Evolutionary conservation across 352 stramenopile genomes (phyloP).

Genomic region (Blastocystis sp.): DNA sequence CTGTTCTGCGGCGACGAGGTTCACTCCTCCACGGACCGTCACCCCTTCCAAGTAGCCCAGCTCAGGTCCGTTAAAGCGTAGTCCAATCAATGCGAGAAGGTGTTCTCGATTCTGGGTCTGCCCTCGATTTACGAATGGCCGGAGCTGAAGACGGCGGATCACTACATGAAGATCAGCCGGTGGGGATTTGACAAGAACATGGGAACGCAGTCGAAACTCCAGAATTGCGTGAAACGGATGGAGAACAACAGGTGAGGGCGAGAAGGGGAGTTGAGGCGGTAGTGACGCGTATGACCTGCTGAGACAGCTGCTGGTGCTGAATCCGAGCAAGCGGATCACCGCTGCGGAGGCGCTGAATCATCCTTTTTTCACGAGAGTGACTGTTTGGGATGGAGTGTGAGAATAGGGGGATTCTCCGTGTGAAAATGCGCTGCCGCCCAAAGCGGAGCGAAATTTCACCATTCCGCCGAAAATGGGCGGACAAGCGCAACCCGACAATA

Average conservation of each 20-base stretch:
- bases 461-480: slow-evolving; percentile 16
- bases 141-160: not conserved
- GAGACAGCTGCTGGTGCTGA: slow-evolving; percentile 86
- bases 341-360: slow-evolving; percentile 83
- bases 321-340: slow-evolving; percentile 85
- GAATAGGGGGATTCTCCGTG: not conserved
- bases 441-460: slow-evolving; percentile 12
- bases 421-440: not conserved
- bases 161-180: slow-evolving; percentile 40
- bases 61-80: not conserved
- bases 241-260: not conserved
- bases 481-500: not conserved
- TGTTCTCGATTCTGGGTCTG: slow-evolving; percentile 85
- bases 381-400: not conserved
- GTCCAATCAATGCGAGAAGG: slow-evolving; percentile 81
- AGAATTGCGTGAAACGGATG: not conserved
- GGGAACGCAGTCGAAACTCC: slow-evolving; percentile 9
- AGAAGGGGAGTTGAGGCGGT: not conserved
- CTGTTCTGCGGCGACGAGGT: slow-evolving; percentile 84
- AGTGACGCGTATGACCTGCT: slow-evolving; percentile 79
- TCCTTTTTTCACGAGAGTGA: slow-evolving; percentile 80
- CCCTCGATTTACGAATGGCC: slow-evolving; percentile 74
- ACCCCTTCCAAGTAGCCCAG: slow-evolving; percentile 80
- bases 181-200: slow-evolving; percentile 55
- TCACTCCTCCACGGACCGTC: slow-evolving; percentile 77